Evolutionary conservation across 495 filamentous ascomycete genomes (phyloP), one percentile per base, ranked within the genome.

Genomic region (Annulohypoxylon bovei): DNA sequence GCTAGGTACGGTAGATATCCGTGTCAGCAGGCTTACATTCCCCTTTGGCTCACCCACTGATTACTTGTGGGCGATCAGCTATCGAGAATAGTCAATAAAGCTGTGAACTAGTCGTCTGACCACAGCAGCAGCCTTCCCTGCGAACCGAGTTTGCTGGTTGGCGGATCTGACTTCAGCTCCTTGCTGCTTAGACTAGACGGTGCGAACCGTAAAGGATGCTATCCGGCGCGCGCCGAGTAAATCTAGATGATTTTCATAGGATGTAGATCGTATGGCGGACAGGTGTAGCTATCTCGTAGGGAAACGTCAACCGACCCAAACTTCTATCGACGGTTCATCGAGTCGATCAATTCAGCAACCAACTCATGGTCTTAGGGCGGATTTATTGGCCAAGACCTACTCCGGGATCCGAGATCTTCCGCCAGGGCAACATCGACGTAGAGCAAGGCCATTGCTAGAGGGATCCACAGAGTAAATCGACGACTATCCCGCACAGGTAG

Each of bases 371-470:
- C 46, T 39, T 11, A 60, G 47, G 22, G 35, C 28, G 32, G 11
- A 67, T 56, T 65, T 55, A 68, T 68, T 72, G 70, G 70, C 46
- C 52, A 33, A 68, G 60, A 68, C 54, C 14, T 65, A 62, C 64
- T 72, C 70, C 70, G 64, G 70, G 46, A 72, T 68, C 70, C 70
- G 64, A 68, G 70, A 72, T 68, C 70, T 72, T 68, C 64, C 70
- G 70, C 60, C 59, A 58, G 53, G 63, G 63, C 63, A 37, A 60
- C 69, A 67, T 72, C 58, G 28, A 59, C 63, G 62, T 33, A 23
- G 37, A 49, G 49, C 39, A 27, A 49, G 47, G 49, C 35, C 42
- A 37, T 39, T 39, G 32, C 16, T 42, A 35, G 46, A 25, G 23
- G 23, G 59, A 0, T 22, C 52, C 28, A 42, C 23, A 27, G 47